Evolutionary conservation across 2,329 filamentous ascomycete genomes (phyloP).

Genomic region (Coniochaeta prunicola): DNA sequence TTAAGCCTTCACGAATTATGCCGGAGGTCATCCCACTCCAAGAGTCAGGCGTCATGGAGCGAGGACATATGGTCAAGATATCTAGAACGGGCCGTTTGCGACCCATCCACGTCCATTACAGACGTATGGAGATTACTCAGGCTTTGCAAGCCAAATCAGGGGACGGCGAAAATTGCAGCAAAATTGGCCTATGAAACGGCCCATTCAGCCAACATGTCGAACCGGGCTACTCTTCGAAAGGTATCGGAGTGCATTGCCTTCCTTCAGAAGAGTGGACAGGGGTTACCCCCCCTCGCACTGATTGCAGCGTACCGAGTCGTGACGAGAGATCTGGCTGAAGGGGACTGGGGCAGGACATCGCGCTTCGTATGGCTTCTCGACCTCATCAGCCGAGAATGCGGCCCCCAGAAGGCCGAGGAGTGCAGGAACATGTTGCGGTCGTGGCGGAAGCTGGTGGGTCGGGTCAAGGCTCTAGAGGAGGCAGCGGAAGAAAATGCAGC

Average conservation of each 20-base stretch:
- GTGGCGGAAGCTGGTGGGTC: slow-evolving; percentile 14
- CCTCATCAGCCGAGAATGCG: slow-evolving; percentile 20
- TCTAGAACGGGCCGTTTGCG: background rate
- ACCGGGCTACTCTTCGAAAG: slow-evolving; percentile 19
- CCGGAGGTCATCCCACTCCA: background rate
- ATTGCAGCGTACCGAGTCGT: slow-evolving; percentile 23
- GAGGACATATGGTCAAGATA: slow-evolving; percentile 3
- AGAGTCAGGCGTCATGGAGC: slow-evolving; percentile 8
- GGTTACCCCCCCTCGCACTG: slow-evolving; percentile 16
- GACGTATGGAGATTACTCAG: background rate
- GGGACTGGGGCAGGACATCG: slow-evolving; percentile 22
- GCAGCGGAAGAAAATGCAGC: background rate
- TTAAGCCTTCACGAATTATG: slow-evolving; percentile 13
- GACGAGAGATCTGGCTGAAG: slow-evolving; percentile 26
- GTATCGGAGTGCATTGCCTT: slow-evolving; percentile 23
- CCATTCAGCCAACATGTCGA: slow-evolving; percentile 10
- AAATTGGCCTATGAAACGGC: slow-evolving; percentile 12
- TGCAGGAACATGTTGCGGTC: slow-evolving; percentile 14
- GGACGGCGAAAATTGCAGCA: slow-evolving; percentile 13
- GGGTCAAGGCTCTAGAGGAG: background rate
- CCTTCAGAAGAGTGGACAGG: slow-evolving; percentile 15
- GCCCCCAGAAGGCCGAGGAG: slow-evolving; percentile 11
- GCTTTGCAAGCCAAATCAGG: background rate
- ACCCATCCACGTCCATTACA: background rate
- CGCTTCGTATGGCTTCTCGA: slow-evolving; percentile 28